Evolutionary conservation across 805 yeast species (phyloP), one percentile per base, ranked within the genome.

Genomic region (Zygosaccharomyces siamensis): DNA sequence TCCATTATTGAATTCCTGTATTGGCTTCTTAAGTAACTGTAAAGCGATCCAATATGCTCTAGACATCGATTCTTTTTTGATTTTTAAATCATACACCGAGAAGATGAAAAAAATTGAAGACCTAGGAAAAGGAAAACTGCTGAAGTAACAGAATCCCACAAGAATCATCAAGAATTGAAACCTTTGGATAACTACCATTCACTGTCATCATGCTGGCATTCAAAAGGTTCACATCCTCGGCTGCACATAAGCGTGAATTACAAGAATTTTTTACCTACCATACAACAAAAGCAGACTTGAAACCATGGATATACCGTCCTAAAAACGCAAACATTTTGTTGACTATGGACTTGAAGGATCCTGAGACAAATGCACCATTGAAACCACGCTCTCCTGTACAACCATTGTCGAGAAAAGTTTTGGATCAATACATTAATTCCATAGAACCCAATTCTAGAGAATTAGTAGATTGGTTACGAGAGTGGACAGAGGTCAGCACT

Each of bases 291-390:
- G 62, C 57, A 38, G 48, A 59, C 2, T 44, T 70, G 27, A 70
- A 68, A 58, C 72, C 74, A 5, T 59, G 66, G 40, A 68, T 73
- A 23, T 72, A 73, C 56, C 68, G 75, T 56, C 67, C 69, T 32
- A 70, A 64, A 47, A 72, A 73, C 52, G 66, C 73, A 2, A 62
- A 69, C 26, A 66, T 57, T 43, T 54, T 73, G 37, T 46, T 71
- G 33, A 62, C 72, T 8, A 67, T 71, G 68, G 74, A 71, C 51
- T 39, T 71, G 30, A 70, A 69, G 59, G 73, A 72, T 51, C 66
- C 68, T 5, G 60, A 51, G 2, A 63, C 69, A 0, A 63, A 64
- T 39, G 49, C 57, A 21, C 67, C 68, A 44, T 48, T 71, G 12
- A 58, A 59, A 4, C 73, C 76, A 20, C 54, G 64, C 18, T 52